Evolutionary conservation across 177 flowering plant genomes (phyloP).

Genomic region (Vitis hybrid): DNA sequence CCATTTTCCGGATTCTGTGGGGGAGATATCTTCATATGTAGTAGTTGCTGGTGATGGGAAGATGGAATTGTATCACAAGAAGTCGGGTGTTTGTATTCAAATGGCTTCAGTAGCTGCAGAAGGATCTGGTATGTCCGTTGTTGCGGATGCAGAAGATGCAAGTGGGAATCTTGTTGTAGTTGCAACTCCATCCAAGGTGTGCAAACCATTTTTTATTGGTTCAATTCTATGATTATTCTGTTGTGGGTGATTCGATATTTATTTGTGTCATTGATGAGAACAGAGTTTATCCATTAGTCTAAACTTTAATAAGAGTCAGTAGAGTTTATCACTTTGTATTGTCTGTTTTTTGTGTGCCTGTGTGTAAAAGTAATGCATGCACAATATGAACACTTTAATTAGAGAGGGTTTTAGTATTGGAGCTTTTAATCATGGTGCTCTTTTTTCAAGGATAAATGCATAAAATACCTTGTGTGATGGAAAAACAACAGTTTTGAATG

Average conservation of each 20-base stretch:
- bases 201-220: background rate
- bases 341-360: too few relatives aligned
- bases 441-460: too few relatives aligned
- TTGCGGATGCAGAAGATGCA: slow-evolving; percentile 57
- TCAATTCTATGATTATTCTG: background rate
- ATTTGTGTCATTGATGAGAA: background rate
- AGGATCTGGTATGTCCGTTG: slow-evolving; percentile 52
- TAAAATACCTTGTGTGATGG: too few relatives aligned
- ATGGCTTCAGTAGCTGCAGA: slow-evolving; percentile 45
- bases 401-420: too few relatives aligned
- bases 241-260: background rate
- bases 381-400: too few relatives aligned
- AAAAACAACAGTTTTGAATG: too few relatives aligned
- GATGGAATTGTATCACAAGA: slow-evolving; percentile 83
- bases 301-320: too few relatives aligned
- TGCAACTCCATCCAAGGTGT: slow-evolving; percentile 68
- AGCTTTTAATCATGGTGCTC: too few relatives aligned
- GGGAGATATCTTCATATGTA: slow-evolving; percentile 62
- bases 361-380: too few relatives aligned
- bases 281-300: too few relatives aligned
- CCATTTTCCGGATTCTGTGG: slow-evolving; percentile 55
- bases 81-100: slow-evolving; percentile 60
- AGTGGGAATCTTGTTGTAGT: slow-evolving; percentile 56
- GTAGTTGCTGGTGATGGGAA: slow-evolving; percentile 55
- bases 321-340: too few relatives aligned